Base-by-base conservation (phyloP, 2,329 filamentous ascomycete species). In the Phialophora expanda region DNA sequence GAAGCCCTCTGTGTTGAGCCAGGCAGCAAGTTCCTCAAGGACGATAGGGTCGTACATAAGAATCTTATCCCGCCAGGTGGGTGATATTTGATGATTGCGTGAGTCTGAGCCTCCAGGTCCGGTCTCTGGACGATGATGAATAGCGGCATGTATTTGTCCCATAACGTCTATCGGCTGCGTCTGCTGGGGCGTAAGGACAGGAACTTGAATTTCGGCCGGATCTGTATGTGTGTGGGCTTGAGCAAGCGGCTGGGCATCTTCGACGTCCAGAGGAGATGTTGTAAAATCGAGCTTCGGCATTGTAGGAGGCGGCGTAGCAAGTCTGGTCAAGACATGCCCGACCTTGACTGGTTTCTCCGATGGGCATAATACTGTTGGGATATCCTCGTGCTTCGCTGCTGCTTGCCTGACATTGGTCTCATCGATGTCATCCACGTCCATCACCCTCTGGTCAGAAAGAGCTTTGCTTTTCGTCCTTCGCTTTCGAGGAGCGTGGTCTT, bases 31-130 rank as follows among this genome's bases (percentile, higher is more conserved):
- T 70, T 97, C 93, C 77, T 98, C 94, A 0, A 97, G 78, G 1
- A 95, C 84, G 51, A 99, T 90, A 0, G 94, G 92, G 73, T 98
- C 93, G 75, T 96, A 98, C 75, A 98, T 86, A 5, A 98, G 82
- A 55, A 99, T 97, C 79, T 93, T 96, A 78, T 98, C 92, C 72
- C 96, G 84, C 91, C 93, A 98, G 1, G 87, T 92, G 2, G 82
- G 83, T 2, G 75, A 74, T 5, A 73, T 75, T 6, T 76, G 74
- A 64, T 83, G 75, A 8, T 76, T 77, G 76, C 2, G 81, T 79
- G 51, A n/a, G 11, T 28, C n/a, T 24, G 53, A 24, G 32, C n/a
- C 32, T 24, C 11, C 20, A 11, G 26, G 48, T 17, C 57, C 28
- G 1, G 34, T 41, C 9, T 50, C 48, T 38, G 17, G 56, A 51